Base-by-base conservation (phyloP, 345 rosid genomes). In the Salix brachista region DNA sequence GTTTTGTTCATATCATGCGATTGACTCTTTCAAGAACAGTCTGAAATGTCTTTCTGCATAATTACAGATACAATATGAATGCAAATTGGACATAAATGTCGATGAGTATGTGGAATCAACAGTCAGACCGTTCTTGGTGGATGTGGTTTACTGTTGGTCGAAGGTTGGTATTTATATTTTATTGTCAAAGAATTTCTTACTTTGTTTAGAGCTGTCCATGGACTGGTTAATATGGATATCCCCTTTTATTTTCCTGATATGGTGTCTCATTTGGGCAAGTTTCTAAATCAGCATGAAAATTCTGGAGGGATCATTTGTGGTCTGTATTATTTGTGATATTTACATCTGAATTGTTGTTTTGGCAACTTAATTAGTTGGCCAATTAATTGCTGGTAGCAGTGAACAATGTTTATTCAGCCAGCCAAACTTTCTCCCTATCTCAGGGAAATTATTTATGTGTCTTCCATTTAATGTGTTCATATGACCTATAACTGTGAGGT, bases 21-120 rank as follows among this genome's bases (percentile, higher is more conserved):
- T 79, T 73, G 11, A 54, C 71, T 56, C 30, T 37, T 37, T 12
- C n/a, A 67, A 48, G 36, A 65, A 44, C 14, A 56, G 41, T 60
- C 68, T 32, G 11, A 75, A 65, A 58, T 18, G 36, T 56, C 14
- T 46, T 62, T 81, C 36, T 74, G 14, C 69, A 32, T 81, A 71
- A 37, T 77, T 81, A 75, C 87, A 93, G 99, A 89, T 92, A 86
- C 98, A 96, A 92, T 91, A 82, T 82, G 99, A 94, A 83, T 94
- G 99, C 93, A 96, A 94, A 83, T 85, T 96, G 86, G 95, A 92
- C 75, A 81, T 96, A 52, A 82, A 90, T 72, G 94, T 96, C 26
- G 97, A 96, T 13, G 99, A 96, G 85, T 94, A 91, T 69, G 98
- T 94, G 72, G 98, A 93, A 79, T 93, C 99, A 81, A 92, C 98